A percentile compares a stretch with the other conserved stretches of the same genome.
Evolutionary conservation across 176 grass and related monocot genomes (phyloP).

Genomic region (Alloteropsis semialata): DNA sequence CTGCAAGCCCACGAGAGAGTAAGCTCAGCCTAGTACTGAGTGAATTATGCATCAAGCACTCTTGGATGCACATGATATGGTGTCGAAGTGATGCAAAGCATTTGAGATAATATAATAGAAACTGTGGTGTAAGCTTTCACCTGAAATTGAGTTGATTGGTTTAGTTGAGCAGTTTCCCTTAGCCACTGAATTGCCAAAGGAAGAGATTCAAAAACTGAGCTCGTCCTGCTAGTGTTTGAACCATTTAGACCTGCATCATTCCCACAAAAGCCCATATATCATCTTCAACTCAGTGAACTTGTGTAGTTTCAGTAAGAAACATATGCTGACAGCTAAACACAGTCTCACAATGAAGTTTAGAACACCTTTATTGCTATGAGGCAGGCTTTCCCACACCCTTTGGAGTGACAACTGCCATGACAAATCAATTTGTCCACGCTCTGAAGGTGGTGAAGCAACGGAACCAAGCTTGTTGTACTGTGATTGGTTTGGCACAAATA

Average conservation of each 20-base stretch:
- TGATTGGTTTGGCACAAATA: slow-evolving; percentile 94
- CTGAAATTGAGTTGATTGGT: slow-evolving; percentile 60
- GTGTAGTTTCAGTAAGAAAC: slow-evolving; percentile 22
- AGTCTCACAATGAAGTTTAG: slow-evolving; percentile 7
- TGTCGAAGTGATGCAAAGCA: not conserved
- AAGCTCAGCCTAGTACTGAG: not conserved
- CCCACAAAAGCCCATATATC: slow-evolving; percentile 12
- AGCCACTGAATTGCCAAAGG: slow-evolving; percentile 81
- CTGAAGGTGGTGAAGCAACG: slow-evolving; percentile 63
- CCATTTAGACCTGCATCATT: slow-evolving; percentile 51
- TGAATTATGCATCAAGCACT: not conserved
- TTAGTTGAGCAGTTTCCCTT: slow-evolving; percentile 60
- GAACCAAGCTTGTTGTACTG: slow-evolving; percentile 80
- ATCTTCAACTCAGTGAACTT: slow-evolving; percentile 24
- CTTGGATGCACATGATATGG: slow-evolving; percentile 10
- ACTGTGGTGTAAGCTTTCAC: slow-evolving; percentile 39
- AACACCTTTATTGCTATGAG: slow-evolving; percentile 59
- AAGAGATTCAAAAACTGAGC: slow-evolving; percentile 75
- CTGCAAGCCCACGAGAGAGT: not conserved
- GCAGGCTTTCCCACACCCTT: slow-evolving; percentile 67
- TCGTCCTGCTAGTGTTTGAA: slow-evolving; percentile 30
- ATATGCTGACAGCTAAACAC: slow-evolving; percentile 18
- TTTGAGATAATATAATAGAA: slow-evolving; percentile 17
- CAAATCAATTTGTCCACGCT: slow-evolving; percentile 71
- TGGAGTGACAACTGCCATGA: slow-evolving; percentile 90